Evolutionary conservation across 2,329 filamentous ascomycete genomes (phyloP).

Genomic region (Nemania sp.): DNA sequence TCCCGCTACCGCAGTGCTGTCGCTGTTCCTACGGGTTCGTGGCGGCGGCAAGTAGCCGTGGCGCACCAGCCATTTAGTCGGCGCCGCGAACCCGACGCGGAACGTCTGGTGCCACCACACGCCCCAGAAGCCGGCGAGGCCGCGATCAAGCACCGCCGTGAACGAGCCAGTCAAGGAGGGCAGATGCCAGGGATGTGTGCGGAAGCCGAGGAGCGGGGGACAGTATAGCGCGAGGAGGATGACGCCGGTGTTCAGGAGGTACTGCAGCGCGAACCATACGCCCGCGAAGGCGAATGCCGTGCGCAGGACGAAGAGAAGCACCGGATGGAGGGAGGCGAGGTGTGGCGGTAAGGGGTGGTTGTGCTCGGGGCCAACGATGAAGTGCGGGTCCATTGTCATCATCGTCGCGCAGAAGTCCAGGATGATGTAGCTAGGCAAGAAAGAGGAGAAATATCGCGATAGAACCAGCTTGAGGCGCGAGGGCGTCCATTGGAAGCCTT

Average conservation of each 20-base stretch:
- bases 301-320: constrained; percentile 58
- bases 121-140: constrained; percentile 82
- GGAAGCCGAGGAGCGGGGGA: constrained; percentile 55
- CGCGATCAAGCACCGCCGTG: constrained; percentile 62
- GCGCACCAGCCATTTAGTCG: constrained; percentile 22
- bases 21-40: constrained; percentile 56
- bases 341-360: constrained; percentile 48
- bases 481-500: constrained; percentile 50
- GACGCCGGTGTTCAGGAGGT: constrained; percentile 63
- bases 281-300: constrained; percentile 57
- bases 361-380: constrained; percentile 56
- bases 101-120: constrained; percentile 88
- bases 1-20: constrained; percentile 48
- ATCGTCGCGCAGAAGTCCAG: constrained; percentile 71
- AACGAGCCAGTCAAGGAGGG: constrained; percentile 60
- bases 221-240: constrained; percentile 57
- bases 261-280: constrained; percentile 63
- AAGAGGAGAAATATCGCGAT: constrained; percentile 49
- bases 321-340: constrained; percentile 46
- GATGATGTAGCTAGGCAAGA: constrained; percentile 60
- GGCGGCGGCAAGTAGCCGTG: constrained; percentile 50
- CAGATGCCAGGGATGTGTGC: constrained; percentile 55
- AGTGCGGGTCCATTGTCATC: constrained; percentile 80
- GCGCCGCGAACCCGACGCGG: constrained; percentile 65
- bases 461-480: constrained; percentile 51